phyloP scores from a whole-genome alignment of 2,329 filamentous ascomycete genomes.

The Fusarium citri region DNA sequence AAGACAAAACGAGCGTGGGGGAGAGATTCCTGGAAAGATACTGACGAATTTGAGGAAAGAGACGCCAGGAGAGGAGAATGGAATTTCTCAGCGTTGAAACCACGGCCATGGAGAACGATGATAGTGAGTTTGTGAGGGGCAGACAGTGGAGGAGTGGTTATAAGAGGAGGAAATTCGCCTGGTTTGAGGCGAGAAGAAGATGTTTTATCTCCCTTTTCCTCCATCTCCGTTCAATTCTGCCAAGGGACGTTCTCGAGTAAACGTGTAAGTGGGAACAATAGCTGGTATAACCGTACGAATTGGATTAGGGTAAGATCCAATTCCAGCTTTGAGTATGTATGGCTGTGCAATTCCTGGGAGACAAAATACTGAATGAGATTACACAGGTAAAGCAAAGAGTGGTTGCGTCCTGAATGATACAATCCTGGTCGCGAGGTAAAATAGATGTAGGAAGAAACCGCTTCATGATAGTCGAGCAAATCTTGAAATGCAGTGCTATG shows the following conservation, averaged over 20 bases:
- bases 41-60: background rate
- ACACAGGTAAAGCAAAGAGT: background rate
- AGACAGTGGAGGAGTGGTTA: slow-evolving; percentile 38
- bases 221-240: background rate
- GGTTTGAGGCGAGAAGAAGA: slow-evolving; percentile 9
- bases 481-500: background rate
- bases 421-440: background rate
- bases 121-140: slow-evolving; percentile 57
- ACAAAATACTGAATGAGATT: background rate
- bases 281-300: background rate
- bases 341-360: background rate
- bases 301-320: background rate
- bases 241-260: no score
- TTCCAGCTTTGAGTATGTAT: background rate
- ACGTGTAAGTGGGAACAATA: background rate
- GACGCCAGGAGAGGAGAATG: slow-evolving; percentile 53
- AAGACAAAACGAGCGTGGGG: slow-evolving; percentile 62
- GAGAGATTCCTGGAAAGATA: slow-evolving; percentile 51
- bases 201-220: background rate
- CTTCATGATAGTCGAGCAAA: background rate
- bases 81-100: slow-evolving; percentile 57
- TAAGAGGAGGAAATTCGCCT: slow-evolving; percentile 42
- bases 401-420: background rate
- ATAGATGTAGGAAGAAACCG: background rate
- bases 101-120: slow-evolving; percentile 63